A percentile compares a stretch with the other conserved stretches of the same genome.
These are phyloP conservation scores for Backusella macrospora DNA, from an alignment of 192 early-diverging fungal genomes.

Conservation along the genomic window DNA sequence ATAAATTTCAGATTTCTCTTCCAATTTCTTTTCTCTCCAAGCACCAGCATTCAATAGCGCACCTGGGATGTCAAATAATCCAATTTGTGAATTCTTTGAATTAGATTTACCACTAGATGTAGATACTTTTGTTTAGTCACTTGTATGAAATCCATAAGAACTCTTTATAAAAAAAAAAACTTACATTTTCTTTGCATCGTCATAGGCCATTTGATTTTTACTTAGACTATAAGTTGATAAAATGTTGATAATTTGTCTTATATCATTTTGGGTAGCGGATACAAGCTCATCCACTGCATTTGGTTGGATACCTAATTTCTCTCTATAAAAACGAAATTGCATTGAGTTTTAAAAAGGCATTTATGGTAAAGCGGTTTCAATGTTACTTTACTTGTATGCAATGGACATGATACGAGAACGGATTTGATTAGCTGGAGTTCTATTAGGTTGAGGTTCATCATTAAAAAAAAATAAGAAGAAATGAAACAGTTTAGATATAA, in stretches of 20 bases:
- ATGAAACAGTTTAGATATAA: too few species aligned
- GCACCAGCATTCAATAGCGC: conserved; percentile 58
- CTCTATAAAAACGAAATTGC: too few species aligned
- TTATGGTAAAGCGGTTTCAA: too few species aligned
- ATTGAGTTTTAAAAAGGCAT: too few species aligned
- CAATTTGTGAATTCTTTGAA: conserved; percentile 40
- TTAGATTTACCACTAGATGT: conserved; percentile 36
- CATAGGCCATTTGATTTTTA: conserved; percentile 69
- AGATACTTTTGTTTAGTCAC: too few species aligned
- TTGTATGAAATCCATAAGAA: too few species aligned
- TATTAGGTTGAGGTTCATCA: too few species aligned
- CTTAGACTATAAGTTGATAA: conserved; percentile 88
- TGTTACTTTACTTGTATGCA: conserved; percentile 52
- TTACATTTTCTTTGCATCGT: conserved; percentile 78
- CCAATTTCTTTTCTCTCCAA: conserved; percentile 50
- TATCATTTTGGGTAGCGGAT: conserved; percentile 80
- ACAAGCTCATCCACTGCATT: conserved; percentile 87
- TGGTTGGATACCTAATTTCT: conserved; percentile 71
- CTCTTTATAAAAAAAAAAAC: conserved; percentile 10
- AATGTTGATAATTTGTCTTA: conserved; percentile 95
- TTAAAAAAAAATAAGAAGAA: too few species aligned
- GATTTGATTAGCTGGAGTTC: conserved; percentile 53
- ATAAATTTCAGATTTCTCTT: conserved; percentile 86
- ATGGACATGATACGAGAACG: conserved; percentile 78
- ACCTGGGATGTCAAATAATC: conserved; percentile 78